phyloP scores from a whole-genome alignment of 2,329 filamentous ascomycete species.

The Xylaria sp. region DNA sequence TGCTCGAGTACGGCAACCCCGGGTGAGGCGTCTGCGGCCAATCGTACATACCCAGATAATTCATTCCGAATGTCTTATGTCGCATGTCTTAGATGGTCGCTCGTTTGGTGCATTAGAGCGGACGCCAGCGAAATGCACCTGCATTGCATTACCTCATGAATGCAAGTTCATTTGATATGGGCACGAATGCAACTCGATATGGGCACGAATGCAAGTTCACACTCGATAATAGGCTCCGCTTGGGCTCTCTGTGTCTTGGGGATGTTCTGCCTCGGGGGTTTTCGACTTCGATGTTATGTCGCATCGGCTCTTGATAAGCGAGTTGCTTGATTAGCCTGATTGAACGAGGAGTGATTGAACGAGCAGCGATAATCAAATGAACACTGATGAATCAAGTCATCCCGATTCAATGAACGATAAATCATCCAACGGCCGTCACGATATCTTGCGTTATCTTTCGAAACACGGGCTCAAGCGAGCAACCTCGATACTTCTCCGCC shows the following conservation, averaged over 20 bases:
- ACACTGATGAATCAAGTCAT: no score
- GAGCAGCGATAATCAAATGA: no score
- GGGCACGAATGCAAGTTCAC: conserved; percentile 30
- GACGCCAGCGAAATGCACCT: conserved; percentile 17
- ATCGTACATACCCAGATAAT: neutral
- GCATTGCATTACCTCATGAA: conserved; percentile 32
- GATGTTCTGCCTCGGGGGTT: neutral
- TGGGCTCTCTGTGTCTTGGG: conserved; percentile 32
- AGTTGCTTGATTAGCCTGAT: conserved; percentile 44
- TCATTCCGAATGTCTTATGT: no score
- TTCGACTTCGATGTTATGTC: conserved; percentile 20
- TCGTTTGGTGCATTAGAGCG: conserved; percentile 7
- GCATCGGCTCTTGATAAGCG: conserved; percentile 32
- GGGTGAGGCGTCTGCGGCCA: neutral
- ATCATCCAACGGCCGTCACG: conserved; percentile 51
- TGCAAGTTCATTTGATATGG: neutral
- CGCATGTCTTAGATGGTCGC: conserved; percentile 8
- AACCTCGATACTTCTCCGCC: conserved; percentile 77
- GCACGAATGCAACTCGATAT: no score
- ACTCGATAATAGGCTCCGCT: conserved; percentile 30
- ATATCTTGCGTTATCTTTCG: conserved; percentile 68
- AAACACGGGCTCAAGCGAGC: conserved; percentile 77
- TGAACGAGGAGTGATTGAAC: conserved; percentile 4
- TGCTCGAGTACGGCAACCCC: conserved; percentile 3
- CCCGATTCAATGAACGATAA: conserved; percentile 15